Evolutionary conservation across 129 eudicot genomes (phyloP).

Genomic region (Erigeron canadensis): DNA sequence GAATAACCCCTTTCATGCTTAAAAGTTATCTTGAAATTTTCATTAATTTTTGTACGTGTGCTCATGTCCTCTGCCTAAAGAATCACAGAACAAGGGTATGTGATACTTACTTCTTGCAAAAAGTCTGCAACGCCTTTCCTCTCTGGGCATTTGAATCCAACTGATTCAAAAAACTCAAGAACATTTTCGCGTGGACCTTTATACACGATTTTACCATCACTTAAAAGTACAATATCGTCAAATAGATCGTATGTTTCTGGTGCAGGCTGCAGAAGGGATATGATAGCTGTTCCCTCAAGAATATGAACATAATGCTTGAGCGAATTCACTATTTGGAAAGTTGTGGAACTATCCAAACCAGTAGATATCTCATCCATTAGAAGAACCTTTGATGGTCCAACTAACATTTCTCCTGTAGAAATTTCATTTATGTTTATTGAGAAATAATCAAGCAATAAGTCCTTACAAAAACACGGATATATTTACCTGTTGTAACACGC

Average conservation of each 20-base stretch:
- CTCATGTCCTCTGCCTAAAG: neutral
- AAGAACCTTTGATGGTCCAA: constrained; percentile 83
- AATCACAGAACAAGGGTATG: neutral
- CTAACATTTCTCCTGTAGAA: constrained; percentile 70
- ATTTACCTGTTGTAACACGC: constrained; percentile 81
- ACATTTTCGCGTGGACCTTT: constrained; percentile 75
- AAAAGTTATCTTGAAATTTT: too few species aligned
- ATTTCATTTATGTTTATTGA: neutral
- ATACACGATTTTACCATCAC: constrained; percentile 70
- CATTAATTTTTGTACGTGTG: neutral
- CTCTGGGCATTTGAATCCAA: constrained; percentile 80
- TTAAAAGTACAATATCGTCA: constrained; percentile 70
- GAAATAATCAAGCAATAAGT: neutral
- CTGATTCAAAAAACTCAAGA: constrained; percentile 70
- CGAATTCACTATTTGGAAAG: constrained; percentile 75
- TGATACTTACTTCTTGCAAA: constrained; percentile 71
- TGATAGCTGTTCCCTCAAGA: constrained; percentile 67
- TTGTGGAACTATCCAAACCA: constrained; percentile 88
- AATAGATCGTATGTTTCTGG: constrained; percentile 81
- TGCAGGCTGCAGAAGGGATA: constrained; percentile 91
- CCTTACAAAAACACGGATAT: neutral
- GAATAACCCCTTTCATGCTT: too few species aligned
- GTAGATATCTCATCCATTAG: constrained; percentile 97
- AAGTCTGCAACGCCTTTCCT: constrained; percentile 90
- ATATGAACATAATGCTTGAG: constrained; percentile 66